Base-by-base conservation (phyloP, 1,284 basidiomycete genomes). In the Apiotrichum gamsii region DNA sequence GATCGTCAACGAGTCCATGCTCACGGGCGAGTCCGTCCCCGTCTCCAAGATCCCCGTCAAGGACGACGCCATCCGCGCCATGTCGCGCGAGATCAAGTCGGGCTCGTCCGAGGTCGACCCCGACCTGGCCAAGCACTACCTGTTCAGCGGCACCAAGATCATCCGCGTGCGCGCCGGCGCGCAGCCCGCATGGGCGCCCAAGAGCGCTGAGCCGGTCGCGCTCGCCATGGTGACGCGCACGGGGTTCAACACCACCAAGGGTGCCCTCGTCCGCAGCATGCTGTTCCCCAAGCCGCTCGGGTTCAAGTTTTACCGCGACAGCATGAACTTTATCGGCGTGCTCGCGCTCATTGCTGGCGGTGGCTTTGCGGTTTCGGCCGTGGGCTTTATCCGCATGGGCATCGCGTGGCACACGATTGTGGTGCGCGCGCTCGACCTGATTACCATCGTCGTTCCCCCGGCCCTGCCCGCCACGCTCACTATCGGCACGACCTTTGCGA, bases 251-350 rank as follows among this genome's bases (percentile, higher is more conserved):
- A 99, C 95, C 3, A 98, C 95, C 11, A 98, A 98, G 73, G 95
- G 95, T 25, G 87, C 94, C 0, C 77, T 99, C 16, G 82, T 98
- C 8, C 81, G 95, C 20, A 95, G 91, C 0, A 99, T 99, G 95
- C 77, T 99, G 15, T 99, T 95, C 75, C 95, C 95, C 0, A 97
- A 96, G 67, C 93, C 94, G 0, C 93, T 97, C 62, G 94, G 93
- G 0, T 93, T 90, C 79, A 91, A 94, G 70, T 96, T 95, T 70
- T 95, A 96, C 72, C 84, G 90, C 25, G 95, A 99, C 73, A 97
- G 94, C 8, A 89, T 97, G 66, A 82, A 91, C 43, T 99, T 99
- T 69, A 96, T 98, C 51, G 82, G 82, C 32, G 91, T 98, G 15
- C 80, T 99, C 14, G 85, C 89, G 14, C 80, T 85, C 23, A 84